Evolutionary conservation across 805 yeast species (phyloP), one percentile per base, ranked within the genome.

Genomic region (Ogataea siamensis): DNA sequence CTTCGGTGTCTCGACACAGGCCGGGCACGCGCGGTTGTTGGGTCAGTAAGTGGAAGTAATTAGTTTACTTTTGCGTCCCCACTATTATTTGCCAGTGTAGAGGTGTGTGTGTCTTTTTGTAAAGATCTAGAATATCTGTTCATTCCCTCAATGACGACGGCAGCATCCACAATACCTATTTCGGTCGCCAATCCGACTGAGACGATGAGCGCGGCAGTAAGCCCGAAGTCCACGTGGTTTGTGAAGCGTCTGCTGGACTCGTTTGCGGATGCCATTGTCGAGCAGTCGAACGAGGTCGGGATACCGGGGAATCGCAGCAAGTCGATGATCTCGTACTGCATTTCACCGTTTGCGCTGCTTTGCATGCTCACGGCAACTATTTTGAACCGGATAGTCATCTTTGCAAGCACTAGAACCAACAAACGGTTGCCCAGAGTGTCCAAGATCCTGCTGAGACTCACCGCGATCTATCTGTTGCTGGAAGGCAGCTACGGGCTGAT

Each of bases 321-420:
- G 57, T 65, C 74, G 46, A 65, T 78, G 72, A 53, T 71, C 34
- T 62, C 67, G 17, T 76, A 73, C 47, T 66, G 76, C 44, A 55
- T 71, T 11, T 68, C 76, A 9, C 71, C 72, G 0, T 76, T 70
- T 51, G 74, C 80, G 2, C 55, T 70, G 17, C 62, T 67, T 19
- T 78, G 83, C 55, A 74, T 78, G 70, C 52, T 73, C 7, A 74
- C 78, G 46, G 84, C 82, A 1, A 60, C 80, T 4, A 49, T 78
- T 3, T 59, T 80, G 43, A 80, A 80, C 55, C 61, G 86, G 46
- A 71, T 81, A 4, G 64, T 70, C 14, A 73, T 75, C 3, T 76
- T 79, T 68, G 79, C 84, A 2, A 64, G 80, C 0, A 60, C 77
- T 5, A 53, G 80, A 37, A 57, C 71, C 15, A 66, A 66, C 26